Evolutionary conservation across 352 stramenopile species (phyloP), one percentile per base, ranked within the genome.

Genomic region (Pythium myriotylum): DNA sequence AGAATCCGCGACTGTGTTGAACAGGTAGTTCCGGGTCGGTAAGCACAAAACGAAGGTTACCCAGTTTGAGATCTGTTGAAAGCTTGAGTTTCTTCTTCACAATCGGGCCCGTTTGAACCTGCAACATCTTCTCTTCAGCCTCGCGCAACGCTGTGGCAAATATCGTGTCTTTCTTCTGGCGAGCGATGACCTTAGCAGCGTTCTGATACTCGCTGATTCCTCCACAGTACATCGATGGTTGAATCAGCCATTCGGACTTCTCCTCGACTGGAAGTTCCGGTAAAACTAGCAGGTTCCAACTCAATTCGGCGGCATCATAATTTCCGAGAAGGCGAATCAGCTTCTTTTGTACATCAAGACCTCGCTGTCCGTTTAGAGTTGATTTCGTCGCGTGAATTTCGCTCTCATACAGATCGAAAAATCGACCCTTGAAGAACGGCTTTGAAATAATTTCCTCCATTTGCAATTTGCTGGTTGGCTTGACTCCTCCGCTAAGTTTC

Each of bases 181-280:
- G 56, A 27, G 63, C 55, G 37, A 76, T 65, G 24, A 70, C 63
- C 55, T 68, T 68, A 1, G 64, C 70, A 12, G 68, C 65, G 22
- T 57, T 76, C 59, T 76, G 65, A 49, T 73, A 80, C 45, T 80
- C 72, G 37, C 68, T 71, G 12, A 77, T 45, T n/a, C 72, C 72
- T 42, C 72, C 72, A 47, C 68, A 77, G 20, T 63, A 42, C 35
- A 56, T 68, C 27, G 62, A 60, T 4, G 45, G n/a, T 22, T 68
- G 63, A 2, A 77, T 24, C 20, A 69, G 24, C 72, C 72, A 80
- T 3, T 73, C 60, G 13, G 29, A 57, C 49, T 52, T 43, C 50
- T 73, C 59, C 4, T 51, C 45, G 10, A 4, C 41, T 1, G 57
- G 6, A 14, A 77, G 33, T n/a, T 70, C 66, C 8, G 68, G 65